Evolutionary conservation across 2,329 filamentous ascomycete genomes (phyloP).

Genomic region (Trichoderma brevicompactum): DNA sequence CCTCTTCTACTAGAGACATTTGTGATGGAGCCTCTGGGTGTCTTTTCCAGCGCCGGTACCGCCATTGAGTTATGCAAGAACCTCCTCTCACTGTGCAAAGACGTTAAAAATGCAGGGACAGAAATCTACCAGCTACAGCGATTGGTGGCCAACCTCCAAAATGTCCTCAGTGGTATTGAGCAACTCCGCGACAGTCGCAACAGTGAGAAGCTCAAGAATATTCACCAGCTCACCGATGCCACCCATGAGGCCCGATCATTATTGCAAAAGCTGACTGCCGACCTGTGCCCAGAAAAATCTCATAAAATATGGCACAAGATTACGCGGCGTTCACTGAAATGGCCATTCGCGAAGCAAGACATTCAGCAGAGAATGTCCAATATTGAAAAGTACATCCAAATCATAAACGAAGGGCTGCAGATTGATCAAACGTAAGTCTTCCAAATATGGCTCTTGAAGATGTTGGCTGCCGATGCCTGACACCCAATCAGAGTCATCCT

Average conservation of each 20-base stretch:
- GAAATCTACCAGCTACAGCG: neutral
- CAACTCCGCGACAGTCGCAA: neutral
- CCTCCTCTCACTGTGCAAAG: neutral
- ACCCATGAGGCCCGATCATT: neutral
- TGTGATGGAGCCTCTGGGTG: neutral
- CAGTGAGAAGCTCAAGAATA: neutral
- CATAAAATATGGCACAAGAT: neutral
- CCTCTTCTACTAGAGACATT: neutral
- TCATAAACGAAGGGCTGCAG: neutral
- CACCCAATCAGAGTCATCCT: neutral
- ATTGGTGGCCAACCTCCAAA: neutral
- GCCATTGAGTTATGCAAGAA: neutral
- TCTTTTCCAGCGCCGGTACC: neutral
- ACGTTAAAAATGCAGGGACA: neutral
- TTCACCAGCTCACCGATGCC: neutral
- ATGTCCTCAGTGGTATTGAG: neutral
- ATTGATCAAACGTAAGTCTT: neutral
- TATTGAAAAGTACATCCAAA: neutral
- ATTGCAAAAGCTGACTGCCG: neutral
- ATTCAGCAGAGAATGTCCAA: neutral
- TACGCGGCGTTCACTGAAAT: neutral
- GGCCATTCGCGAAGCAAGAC: neutral
- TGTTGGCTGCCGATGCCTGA: neutral
- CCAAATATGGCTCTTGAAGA: too few relatives aligned
- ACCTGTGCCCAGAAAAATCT: neutral